Percentiles rank a stretch among this genome's conserved stretches.
Evolutionary conservation across 2,329 filamentous ascomycete species (phyloP).

Genomic region (Penicillium sp.): DNA sequence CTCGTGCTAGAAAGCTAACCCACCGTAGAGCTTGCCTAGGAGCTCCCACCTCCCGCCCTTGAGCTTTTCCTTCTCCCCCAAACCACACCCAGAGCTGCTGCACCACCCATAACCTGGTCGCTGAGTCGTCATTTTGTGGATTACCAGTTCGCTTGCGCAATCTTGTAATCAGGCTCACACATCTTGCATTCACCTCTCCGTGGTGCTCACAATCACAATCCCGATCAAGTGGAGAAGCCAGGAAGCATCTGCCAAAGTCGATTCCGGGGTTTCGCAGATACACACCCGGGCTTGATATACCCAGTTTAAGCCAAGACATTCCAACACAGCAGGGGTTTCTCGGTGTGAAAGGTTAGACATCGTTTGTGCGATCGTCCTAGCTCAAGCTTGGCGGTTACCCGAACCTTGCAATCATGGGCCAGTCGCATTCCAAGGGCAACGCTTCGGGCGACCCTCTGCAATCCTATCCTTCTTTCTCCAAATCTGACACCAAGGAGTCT

Average conservation of each 20-base stretch:
- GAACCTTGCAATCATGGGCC: slow-evolving; percentile 47
- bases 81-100: background rate
- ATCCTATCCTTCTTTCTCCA: slow-evolving; percentile 88
- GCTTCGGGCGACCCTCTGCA: slow-evolving; percentile 66
- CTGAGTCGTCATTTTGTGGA: background rate
- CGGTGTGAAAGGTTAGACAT: slow-evolving; percentile 24
- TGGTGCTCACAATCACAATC: background rate
- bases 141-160: background rate
- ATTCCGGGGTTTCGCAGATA: slow-evolving; percentile 3
- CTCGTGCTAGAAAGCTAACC: slow-evolving; percentile 17
- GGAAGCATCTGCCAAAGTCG: background rate
- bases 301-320: slow-evolving; percentile 33
- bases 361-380: slow-evolving; percentile 24
- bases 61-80: slow-evolving; percentile 2
- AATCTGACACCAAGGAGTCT: slow-evolving; percentile 91
- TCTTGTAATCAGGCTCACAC: background rate
- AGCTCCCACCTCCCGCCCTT: background rate
- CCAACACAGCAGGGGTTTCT: slow-evolving; percentile 27
- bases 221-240: background rate
- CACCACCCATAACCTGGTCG: background rate
- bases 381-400: slow-evolving; percentile 36
- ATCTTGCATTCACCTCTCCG: background rate
- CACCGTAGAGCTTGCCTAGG: slow-evolving; percentile 13
- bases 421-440: slow-evolving; percentile 55
- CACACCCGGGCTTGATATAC: slow-evolving; percentile 22